Conservation (phyloP, 2,329 filamentous ascomycete genomes). For the Gyromitra esculenta region DNA sequence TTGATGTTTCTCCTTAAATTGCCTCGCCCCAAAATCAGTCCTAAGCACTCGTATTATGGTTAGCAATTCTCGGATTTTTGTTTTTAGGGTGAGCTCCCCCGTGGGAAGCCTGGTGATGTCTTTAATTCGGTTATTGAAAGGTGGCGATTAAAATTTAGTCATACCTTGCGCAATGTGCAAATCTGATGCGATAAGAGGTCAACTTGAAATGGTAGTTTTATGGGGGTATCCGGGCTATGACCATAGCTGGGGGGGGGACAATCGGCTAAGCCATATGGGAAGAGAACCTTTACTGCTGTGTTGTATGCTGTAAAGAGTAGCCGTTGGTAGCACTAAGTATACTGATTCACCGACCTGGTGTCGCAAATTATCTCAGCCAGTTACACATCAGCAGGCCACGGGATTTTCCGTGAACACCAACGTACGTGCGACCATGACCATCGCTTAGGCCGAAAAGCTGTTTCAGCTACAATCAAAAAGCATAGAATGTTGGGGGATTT, state of each 20-base stretch:
- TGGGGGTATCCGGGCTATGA: not conserved
- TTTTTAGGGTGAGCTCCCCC: not conserved
- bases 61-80: not conserved
- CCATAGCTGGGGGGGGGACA: not conserved
- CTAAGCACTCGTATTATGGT: not conserved
- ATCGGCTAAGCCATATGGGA: not conserved
- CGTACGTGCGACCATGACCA: conserved; percentile 12
- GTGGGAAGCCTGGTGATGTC: no score
- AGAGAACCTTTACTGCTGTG: not conserved
- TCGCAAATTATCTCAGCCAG: conserved; percentile 17
- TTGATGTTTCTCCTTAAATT: not conserved
- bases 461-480: conserved; percentile 24
- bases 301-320: not conserved
- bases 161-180: not conserved
- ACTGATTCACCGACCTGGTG: conserved; percentile 6
- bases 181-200: not conserved
- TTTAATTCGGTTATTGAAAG: not conserved
- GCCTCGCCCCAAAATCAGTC: not conserved
- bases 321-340: not conserved
- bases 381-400: conserved; percentile 36
- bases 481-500: not conserved
- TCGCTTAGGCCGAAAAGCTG: conserved; percentile 15
- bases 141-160: conserved; percentile 17
- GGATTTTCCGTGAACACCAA: conserved; percentile 20
- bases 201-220: not conserved